These are phyloP conservation scores for Phytopythium ostracodes DNA, from an alignment of 352 stramenopile species.

Conservation along the genomic window DNA sequence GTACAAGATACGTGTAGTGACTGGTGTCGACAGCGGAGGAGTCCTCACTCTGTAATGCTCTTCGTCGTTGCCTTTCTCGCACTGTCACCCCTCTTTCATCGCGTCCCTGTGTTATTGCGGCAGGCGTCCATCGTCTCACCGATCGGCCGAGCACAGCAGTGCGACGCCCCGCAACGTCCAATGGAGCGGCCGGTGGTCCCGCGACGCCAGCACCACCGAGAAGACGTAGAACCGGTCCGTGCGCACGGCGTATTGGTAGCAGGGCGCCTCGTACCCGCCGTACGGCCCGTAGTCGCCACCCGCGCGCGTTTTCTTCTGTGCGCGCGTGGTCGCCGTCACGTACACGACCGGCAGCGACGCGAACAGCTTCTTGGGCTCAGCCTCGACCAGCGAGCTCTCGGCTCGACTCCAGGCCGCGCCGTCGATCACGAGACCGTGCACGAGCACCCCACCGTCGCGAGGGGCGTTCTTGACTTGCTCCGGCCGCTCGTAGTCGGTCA, in stretches of 20 bases:
- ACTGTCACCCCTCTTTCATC: too few species aligned
- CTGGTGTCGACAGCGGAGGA: neutral
- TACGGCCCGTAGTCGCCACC: conserved; percentile 70
- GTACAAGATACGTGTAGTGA: neutral
- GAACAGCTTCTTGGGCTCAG: conserved; percentile 75
- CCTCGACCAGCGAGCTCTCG: conserved; percentile 71
- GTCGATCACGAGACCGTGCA: conserved; percentile 71
- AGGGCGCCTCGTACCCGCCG: conserved; percentile 69
- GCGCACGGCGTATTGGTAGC: conserved; percentile 74
- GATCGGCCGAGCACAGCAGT: conserved; percentile 32
- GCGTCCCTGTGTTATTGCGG: too few species aligned
- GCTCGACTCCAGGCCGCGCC: conserved; percentile 68
- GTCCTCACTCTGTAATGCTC: too few species aligned
- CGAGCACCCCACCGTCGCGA: conserved; percentile 57
- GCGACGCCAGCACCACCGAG: conserved; percentile 62
- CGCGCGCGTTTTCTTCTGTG: conserved; percentile 67
- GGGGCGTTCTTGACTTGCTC: conserved; percentile 76
- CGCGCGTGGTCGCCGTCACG: conserved; percentile 70
- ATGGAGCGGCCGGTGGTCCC: conserved; percentile 70
- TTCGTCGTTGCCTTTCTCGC: too few species aligned
- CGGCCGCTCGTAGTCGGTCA: conserved; percentile 75
- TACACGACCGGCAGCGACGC: conserved; percentile 70
- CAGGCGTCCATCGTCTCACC: too few species aligned
- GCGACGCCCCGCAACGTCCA: conserved; percentile 75
- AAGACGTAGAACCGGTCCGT: conserved; percentile 81